Evolutionary conservation across 208 protist genomes (phyloP), one percentile per base, ranked within the genome.

Genomic region (Herpetomonas tarakana): DNA sequence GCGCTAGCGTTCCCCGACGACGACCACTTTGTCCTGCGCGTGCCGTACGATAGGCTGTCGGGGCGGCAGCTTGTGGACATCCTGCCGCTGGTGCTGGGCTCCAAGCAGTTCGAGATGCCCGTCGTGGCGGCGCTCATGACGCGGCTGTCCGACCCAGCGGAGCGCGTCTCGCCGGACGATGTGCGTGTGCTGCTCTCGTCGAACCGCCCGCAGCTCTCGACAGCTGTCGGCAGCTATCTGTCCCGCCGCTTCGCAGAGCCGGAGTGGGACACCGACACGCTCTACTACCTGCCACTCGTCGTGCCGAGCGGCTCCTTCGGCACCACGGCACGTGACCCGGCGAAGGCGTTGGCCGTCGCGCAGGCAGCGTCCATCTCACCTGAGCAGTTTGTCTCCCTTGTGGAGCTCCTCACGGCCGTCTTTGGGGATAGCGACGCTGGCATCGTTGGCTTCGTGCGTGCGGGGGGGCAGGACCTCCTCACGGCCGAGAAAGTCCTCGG

Each of bases 1-100:
- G 72, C 77, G 19, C 59, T 91, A 31, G 82, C 83, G n/a, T 94
- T 91, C 46, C 83, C 83, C 1, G 76, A 88, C 1, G 79, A 88
- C 52, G 58, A 64, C 0, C 51, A 59, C 51, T 71, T 87, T 11
- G 65, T 74, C 29, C 45, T 67, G 24, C 63, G 62, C 1, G 69
- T 90, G 16, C 68, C 91, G 76, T 91, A 79, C 69, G 55, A 63
- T 25, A 54, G 86, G 30, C 70, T 94, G 26, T 73, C 74, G 12
- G 74, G 47, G 39, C 64, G 71, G 30, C 84, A 94, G 69, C 74
- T 91, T 7, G 81, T 94, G 38, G 88, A 91, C 61, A 30, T 74
- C 18, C 72, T 88, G 19, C 76, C 83, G 11, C 52, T 90, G 28
- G 76, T 68, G 25, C 39, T 73, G n/a, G 62, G 44, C 19, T 62